phyloP scores from a whole-genome alignment of 2,329 filamentous ascomycete genomes.

The Hortaea sp. region DNA sequence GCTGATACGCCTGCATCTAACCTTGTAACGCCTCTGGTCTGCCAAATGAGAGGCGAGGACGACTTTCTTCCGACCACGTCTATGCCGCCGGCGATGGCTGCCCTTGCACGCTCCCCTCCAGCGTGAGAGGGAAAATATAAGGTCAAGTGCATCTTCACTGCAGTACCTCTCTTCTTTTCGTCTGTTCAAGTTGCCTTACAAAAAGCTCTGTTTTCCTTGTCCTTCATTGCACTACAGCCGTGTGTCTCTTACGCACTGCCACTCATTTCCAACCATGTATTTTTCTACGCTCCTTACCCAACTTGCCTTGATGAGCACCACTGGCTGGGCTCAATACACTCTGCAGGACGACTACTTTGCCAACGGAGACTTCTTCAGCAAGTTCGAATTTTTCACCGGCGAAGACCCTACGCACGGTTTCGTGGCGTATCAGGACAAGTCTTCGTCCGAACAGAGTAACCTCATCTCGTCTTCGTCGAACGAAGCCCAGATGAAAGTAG shows the following conservation, averaged over 20 bases:
- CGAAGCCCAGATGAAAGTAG: constrained; percentile 25
- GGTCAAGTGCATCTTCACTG: background rate
- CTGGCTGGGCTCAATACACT: constrained; percentile 20
- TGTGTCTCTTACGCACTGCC: constrained; percentile 4
- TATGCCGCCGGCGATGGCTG: background rate
- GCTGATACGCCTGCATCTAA: constrained; percentile 2
- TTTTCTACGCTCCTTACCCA: constrained; percentile 6
- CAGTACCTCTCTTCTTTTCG: background rate
- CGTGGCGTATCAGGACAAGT: constrained; percentile 55
- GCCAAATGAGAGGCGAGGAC: background rate
- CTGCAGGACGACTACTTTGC: constrained; percentile 40
- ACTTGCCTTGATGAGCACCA: constrained; percentile 13
- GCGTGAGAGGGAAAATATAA: background rate
- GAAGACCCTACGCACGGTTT: constrained; percentile 65
- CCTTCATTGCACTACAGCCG: background rate
- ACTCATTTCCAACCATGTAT: constrained; percentile 6
- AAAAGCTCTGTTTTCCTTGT: background rate
- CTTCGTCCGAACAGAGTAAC: constrained; percentile 36
- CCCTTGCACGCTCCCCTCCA: background rate
- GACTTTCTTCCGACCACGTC: background rate
- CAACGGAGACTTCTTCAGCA: constrained; percentile 38
- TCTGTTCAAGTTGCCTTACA: background rate
- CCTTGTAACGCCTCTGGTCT: background rate
- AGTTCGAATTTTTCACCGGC: constrained; percentile 42
- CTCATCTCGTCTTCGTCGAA: constrained; percentile 15